Conservation (phyloP, 139 green algal species). For the Chlamydomonas schloesseri region DNA sequence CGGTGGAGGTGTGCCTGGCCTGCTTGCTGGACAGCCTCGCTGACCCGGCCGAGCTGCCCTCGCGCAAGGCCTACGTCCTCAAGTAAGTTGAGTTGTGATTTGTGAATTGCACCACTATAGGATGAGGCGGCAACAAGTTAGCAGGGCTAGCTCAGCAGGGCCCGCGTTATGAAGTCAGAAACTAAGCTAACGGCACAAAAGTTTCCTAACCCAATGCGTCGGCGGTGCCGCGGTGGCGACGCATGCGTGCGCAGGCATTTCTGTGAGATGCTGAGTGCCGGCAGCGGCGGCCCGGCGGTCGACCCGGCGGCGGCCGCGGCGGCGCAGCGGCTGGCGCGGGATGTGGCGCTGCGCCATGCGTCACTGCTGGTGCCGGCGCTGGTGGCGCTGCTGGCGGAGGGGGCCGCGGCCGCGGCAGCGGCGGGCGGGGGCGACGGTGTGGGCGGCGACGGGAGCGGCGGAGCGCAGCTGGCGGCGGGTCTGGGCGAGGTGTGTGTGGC, state of each 20-base stretch:
- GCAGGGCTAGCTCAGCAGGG: too few species aligned
- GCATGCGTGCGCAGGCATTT: neutral
- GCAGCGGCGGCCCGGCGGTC: neutral
- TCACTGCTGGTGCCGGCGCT: conserved; percentile 28
- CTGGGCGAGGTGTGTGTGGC: conserved; percentile 6
- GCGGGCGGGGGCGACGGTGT: too few species aligned
- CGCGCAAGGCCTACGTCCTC: conserved; percentile 7
- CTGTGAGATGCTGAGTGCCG: too few species aligned
- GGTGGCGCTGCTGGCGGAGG: conserved; percentile 7
- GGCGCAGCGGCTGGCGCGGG: neutral
- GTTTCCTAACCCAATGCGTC: too few species aligned
- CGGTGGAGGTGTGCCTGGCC: conserved; percentile 9
- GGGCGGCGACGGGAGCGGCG: too few species aligned
- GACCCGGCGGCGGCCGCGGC: neutral
- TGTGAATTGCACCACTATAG: too few species aligned
- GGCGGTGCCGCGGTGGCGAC: too few species aligned
- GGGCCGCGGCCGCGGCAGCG: neutral
- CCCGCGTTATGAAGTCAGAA: too few species aligned
- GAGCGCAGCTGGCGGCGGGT: neutral
- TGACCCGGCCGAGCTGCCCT: neutral
- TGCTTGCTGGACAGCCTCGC: conserved; percentile 32
- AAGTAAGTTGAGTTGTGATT: too few species aligned
- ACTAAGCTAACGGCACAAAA: too few species aligned
- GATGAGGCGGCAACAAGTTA: too few species aligned
- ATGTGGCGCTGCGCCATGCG: conserved; percentile 2